Percentiles rank a stretch among this genome's conserved stretches.
Conservation (phyloP, 2,329 filamentous ascomycete species). For the Colletotrichum ledebouriae region DNA sequence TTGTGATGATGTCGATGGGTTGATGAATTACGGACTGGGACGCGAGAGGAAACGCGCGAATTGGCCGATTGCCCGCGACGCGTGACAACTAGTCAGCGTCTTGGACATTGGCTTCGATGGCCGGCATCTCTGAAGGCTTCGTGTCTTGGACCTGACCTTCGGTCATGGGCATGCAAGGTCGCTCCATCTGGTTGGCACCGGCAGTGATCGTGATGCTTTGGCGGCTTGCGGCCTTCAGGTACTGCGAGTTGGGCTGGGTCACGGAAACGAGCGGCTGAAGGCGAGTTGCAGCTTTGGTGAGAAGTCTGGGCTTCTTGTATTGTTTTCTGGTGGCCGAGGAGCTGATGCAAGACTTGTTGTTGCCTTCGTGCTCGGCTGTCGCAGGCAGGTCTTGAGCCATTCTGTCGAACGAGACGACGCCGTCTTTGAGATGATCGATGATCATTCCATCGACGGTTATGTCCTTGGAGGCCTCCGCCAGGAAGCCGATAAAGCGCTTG, state of each 20-base stretch:
- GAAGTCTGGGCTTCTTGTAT: slow-evolving; percentile 4
- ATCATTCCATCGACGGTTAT: too few species aligned
- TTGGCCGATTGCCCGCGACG: neutral
- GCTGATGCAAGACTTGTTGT: neutral
- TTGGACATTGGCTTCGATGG: neutral
- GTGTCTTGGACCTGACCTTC: neutral
- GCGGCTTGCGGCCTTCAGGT: neutral
- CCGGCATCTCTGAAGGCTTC: neutral
- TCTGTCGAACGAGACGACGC: too few species aligned
- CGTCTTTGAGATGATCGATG: too few species aligned
- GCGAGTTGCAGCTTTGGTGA: neutral
- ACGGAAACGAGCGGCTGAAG: neutral
- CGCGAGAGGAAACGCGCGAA: neutral
- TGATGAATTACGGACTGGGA: neutral
- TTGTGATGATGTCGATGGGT: neutral
- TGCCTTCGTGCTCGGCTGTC: neutral
- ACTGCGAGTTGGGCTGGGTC: neutral
- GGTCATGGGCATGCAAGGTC: neutral
- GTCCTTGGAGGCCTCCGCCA: too few species aligned
- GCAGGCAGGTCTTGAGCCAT: too few species aligned
- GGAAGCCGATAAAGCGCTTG: too few species aligned
- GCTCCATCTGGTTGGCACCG: neutral
- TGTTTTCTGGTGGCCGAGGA: neutral
- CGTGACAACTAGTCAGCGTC: slow-evolving; percentile 18
- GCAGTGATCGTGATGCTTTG: neutral